A percentile compares a stretch with the other conserved stretches of the same genome.
phyloP scores from a whole-genome alignment of 2,329 filamentous ascomycete species.

The Didymella pinodella region DNA sequence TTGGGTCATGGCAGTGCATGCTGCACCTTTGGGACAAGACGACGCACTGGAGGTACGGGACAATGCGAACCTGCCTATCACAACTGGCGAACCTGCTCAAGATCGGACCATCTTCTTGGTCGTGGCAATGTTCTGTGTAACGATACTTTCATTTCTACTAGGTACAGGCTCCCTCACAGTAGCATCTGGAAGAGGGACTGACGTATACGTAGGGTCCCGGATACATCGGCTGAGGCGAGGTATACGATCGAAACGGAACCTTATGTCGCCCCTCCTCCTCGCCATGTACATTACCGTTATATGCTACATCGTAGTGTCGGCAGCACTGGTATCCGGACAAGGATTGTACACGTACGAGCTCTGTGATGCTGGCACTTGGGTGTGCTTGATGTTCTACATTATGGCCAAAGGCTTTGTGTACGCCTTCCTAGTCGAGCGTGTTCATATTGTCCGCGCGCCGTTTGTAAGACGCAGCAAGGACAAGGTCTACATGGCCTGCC shows the following conservation, averaged over 20 bases:
- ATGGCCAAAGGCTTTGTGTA: constrained; percentile 46
- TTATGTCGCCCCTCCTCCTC: constrained; percentile 29
- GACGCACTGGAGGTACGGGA: constrained; percentile 1
- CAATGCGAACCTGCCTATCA: constrained; percentile 17
- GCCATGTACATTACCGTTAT: constrained; percentile 29
- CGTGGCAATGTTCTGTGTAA: constrained; percentile 23
- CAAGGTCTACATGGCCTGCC: constrained; percentile 43
- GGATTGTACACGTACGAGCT: constrained; percentile 34
- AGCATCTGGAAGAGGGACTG: neutral
- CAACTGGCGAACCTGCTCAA: constrained; percentile 22
- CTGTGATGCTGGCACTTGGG: constrained; percentile 46
- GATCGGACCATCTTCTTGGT: constrained; percentile 25
- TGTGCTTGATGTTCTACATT: constrained; percentile 51
- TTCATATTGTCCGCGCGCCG: constrained; percentile 47
- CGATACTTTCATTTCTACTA: constrained; percentile 25
- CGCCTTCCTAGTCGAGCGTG: constrained; percentile 51
- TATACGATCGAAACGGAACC: constrained; percentile 23
- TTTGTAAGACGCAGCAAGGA: constrained; percentile 43
- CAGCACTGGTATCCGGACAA: constrained; percentile 41
- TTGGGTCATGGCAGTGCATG: constrained; percentile 1
- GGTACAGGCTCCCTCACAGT: constrained; percentile 12
- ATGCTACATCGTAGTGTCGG: constrained; percentile 28
- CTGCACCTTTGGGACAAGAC: constrained; percentile 9
- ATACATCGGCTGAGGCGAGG: constrained; percentile 19
- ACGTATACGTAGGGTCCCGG: constrained; percentile 16